A percentile compares a stretch with the other conserved stretches of the same genome.
phyloP scores from a whole-genome alignment of 371 early-diverging fungal species.

The Mycotypha africana region DNA sequence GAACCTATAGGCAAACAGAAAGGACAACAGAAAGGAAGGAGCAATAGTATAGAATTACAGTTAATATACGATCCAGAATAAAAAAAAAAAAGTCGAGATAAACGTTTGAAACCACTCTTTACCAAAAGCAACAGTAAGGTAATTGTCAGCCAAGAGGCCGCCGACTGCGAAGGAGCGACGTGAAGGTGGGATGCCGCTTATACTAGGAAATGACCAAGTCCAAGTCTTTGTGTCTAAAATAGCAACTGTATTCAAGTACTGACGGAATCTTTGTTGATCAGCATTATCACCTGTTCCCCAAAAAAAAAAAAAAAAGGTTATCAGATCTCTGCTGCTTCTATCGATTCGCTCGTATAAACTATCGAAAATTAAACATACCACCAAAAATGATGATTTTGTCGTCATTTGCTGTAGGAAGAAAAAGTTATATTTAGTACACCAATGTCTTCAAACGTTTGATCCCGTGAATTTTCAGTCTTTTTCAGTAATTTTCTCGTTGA shows the following conservation, averaged over 20 bases:
- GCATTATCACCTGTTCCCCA: constrained; percentile 31
- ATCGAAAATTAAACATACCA: no score
- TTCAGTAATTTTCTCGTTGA: no score
- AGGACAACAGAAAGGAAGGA: not conserved
- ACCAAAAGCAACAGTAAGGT: constrained; percentile 42
- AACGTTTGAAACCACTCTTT: constrained; percentile 4
- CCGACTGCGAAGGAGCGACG: constrained; percentile 37
- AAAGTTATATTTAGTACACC: no score
- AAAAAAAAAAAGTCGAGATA: not conserved
- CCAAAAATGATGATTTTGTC: constrained; percentile 40
- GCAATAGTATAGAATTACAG: no score
- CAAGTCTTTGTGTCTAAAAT: constrained; percentile 38
- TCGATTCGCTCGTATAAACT: no score
- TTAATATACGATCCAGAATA: no score
- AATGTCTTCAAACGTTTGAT: no score
- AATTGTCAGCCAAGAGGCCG: constrained; percentile 23
- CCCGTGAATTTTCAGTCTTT: no score
- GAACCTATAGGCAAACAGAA: constrained; percentile 13
- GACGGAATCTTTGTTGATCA: constrained; percentile 9
- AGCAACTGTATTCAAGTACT: constrained; percentile 26
- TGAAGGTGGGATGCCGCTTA: constrained; percentile 34
- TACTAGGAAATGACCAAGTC: constrained; percentile 30
- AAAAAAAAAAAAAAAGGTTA: not conserved
- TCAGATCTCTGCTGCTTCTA: not conserved
- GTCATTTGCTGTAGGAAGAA: constrained; percentile 15